Percentiles rank a stretch among this genome's conserved stretches.
Evolutionary conservation across 2,329 filamentous ascomycete species (phyloP).

Genomic region (Exutisphaerella laricina): DNA sequence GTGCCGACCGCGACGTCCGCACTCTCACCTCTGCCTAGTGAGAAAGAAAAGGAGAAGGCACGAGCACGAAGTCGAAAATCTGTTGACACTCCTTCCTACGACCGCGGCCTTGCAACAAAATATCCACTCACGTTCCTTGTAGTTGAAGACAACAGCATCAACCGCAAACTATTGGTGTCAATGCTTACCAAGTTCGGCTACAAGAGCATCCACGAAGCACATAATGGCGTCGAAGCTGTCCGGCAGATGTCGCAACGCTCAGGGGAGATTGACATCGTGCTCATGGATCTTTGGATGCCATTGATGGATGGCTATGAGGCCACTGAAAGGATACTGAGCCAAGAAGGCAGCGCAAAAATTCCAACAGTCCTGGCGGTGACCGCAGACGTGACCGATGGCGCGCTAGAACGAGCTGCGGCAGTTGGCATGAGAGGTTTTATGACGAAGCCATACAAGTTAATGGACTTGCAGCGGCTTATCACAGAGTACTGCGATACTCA

Average conservation of each 20-base stretch:
- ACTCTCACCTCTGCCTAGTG: slow-evolving; percentile 10
- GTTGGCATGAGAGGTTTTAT: slow-evolving; percentile 64
- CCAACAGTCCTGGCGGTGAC: slow-evolving; percentile 57
- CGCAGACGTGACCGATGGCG: slow-evolving; percentile 61
- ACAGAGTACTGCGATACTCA: slow-evolving; percentile 39
- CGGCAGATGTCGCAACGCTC: slow-evolving; percentile 46
- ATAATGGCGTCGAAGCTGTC: slow-evolving; percentile 64
- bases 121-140: slow-evolving; percentile 63
- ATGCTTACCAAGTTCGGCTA: slow-evolving; percentile 66
- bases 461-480: slow-evolving; percentile 58
- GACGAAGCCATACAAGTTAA: slow-evolving; percentile 61
- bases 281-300: slow-evolving; percentile 77
- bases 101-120: slow-evolving; percentile 53
- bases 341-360: slow-evolving; percentile 32
- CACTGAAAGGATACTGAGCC: slow-evolving; percentile 55
- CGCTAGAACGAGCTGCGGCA: slow-evolving; percentile 54
- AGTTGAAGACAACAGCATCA: slow-evolving; percentile 68
- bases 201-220: slow-evolving; percentile 56
- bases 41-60: slow-evolving; percentile 3
- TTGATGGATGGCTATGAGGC: slow-evolving; percentile 68
- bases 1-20: slow-evolving; percentile 6
- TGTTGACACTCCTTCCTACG: slow-evolving; percentile 35
- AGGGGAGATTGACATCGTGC: slow-evolving; percentile 53
- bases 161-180: slow-evolving; percentile 59
- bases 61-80: slow-evolving; percentile 21